Percentiles rank a stretch among this genome's conserved stretches.
Evolutionary conservation across 1,139 yeast species (phyloP).

Genomic region (Suhomyces terraborum): DNA sequence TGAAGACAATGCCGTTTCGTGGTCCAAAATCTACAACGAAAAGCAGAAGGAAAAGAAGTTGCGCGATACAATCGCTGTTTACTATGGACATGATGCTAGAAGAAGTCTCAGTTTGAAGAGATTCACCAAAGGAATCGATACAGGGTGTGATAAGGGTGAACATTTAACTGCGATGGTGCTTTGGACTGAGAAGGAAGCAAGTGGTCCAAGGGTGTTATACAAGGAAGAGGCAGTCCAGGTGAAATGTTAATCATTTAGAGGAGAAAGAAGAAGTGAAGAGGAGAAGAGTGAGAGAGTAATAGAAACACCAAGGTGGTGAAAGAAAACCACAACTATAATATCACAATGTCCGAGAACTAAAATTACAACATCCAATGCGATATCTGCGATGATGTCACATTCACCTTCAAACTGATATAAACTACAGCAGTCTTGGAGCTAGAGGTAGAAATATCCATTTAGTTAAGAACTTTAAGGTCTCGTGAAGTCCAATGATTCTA

Average conservation of each 20-base stretch:
- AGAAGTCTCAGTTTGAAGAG: conserved; percentile 67
- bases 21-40: conserved; percentile 66
- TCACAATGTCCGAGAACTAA: too few relatives aligned
- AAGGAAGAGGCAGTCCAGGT: conserved; percentile 31
- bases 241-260: conserved; percentile 17
- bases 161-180: conserved; percentile 65
- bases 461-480: too few relatives aligned
- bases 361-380: too few relatives aligned
- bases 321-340: too few relatives aligned
- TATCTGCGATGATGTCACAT: too few relatives aligned
- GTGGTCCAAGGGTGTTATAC: conserved; percentile 20
- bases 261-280: not conserved
- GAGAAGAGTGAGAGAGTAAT: too few relatives aligned
- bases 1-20: conserved; percentile 53
- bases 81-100: conserved; percentile 89
- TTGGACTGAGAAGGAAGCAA: conserved; percentile 27
- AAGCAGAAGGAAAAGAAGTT: conserved; percentile 40
- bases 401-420: too few relatives aligned
- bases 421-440: too few relatives aligned
- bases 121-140: conserved; percentile 77
- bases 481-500: too few relatives aligned
- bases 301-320: too few relatives aligned
- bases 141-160: conserved; percentile 80
- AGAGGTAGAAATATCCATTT: too few relatives aligned
- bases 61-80: conserved; percentile 50